Evolutionary conservation across 805 yeast species (phyloP).

Genomic region (Lipomyces lipofer): DNA sequence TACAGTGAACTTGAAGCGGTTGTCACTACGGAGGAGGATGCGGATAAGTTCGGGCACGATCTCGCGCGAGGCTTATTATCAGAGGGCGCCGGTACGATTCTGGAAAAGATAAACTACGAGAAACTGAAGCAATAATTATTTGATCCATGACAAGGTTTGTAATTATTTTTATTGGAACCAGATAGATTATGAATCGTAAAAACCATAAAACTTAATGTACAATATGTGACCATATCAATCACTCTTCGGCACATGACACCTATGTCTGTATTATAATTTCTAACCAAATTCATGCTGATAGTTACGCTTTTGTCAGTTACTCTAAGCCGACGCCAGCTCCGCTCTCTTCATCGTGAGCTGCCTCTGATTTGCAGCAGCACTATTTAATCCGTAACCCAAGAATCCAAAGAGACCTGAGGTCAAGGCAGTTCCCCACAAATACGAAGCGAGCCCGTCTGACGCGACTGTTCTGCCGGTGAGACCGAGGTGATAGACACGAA

Average conservation of each 20-base stretch:
- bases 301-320: too few relatives aligned
- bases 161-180: too few relatives aligned
- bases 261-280: too few relatives aligned
- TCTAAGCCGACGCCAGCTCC: too few relatives aligned
- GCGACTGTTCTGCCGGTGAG: conserved; percentile 38
- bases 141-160: background rate
- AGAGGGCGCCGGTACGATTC: conserved; percentile 79
- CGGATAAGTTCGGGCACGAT: conserved; percentile 65
- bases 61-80: conserved; percentile 67
- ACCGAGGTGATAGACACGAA: conserved; percentile 41
- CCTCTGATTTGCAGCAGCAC: conserved; percentile 7
- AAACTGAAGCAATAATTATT: conserved; percentile 40
- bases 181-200: too few relatives aligned
- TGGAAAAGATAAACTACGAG: conserved; percentile 75
- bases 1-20: conserved; percentile 51
- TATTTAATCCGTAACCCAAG: conserved; percentile 38
- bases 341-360: too few relatives aligned
- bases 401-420: conserved; percentile 39
- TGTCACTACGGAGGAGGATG: conserved; percentile 55
- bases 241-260: too few relatives aligned
- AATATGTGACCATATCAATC: too few relatives aligned
- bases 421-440: background rate
- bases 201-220: too few relatives aligned
- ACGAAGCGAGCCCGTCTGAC: conserved; percentile 14
- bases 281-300: too few relatives aligned